Conservation (phyloP, 2,329 filamentous ascomycete species). For the Stachybotrys elegans region DNA sequence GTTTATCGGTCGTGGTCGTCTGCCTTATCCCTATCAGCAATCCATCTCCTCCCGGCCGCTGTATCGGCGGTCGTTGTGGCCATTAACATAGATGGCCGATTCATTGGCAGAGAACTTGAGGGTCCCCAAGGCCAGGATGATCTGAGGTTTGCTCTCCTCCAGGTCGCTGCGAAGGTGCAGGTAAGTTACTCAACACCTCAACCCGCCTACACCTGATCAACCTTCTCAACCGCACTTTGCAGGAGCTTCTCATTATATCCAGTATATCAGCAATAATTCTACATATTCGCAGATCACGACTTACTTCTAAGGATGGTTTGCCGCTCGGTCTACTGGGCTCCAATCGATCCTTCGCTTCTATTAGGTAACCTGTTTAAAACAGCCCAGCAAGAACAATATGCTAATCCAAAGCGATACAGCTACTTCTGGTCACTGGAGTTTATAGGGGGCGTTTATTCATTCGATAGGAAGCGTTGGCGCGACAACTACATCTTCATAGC, state of each 20-base stretch:
- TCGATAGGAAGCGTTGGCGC: not conserved
- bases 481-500: not conserved
- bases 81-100: conserved; percentile 3
- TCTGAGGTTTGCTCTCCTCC: conserved; percentile 7
- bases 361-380: not conserved
- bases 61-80: not conserved
- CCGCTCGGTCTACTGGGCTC: conserved; percentile 8
- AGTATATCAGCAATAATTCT: conserved; percentile 7
- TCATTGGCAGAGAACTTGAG: conserved; percentile 8
- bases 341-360: conserved; percentile 4
- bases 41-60: conserved; percentile 2
- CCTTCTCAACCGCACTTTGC: not conserved
- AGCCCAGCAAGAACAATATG: not conserved
- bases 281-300: conserved; percentile 5
- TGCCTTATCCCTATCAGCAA: not conserved
- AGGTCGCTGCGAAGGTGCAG: conserved; percentile 9
- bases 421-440: not conserved
- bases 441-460: not conserved
- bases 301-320: conserved; percentile 6
- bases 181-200: not conserved
- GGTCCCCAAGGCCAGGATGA: conserved; percentile 1
- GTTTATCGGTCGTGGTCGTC: not conserved
- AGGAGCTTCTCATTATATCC: conserved; percentile 8
- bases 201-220: not conserved
- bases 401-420: not conserved